These are phyloP conservation scores for Diaporthe sp. DNA, from an alignment of 2,329 filamentous ascomycete species.

Conservation along the genomic window DNA sequence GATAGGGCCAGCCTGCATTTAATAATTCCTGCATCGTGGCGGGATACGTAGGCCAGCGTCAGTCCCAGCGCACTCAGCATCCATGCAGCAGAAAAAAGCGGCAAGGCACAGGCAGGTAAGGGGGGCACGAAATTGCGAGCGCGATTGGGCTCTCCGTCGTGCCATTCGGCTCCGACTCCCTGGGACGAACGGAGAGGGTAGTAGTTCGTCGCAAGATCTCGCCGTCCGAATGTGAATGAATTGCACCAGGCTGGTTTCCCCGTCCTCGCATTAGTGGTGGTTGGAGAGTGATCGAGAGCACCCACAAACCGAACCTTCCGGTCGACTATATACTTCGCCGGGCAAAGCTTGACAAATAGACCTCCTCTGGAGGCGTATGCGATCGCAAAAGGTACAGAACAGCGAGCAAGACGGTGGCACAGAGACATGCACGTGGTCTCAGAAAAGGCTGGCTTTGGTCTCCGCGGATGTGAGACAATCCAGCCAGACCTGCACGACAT, in stretches of 20 bases:
- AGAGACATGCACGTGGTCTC: conserved; percentile 7
- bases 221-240: background rate
- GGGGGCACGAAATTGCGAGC: conserved; percentile 19
- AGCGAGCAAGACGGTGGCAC: background rate
- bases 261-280: background rate
- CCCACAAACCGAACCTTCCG: conserved; percentile 13
- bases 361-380: background rate
- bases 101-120: conserved; percentile 6
- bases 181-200: conserved; percentile 6
- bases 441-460: background rate
- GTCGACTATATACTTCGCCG: conserved; percentile 1
- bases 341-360: conserved; percentile 13
- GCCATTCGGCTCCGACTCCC: conserved; percentile 17
- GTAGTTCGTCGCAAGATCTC: conserved; percentile 9
- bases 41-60: background rate
- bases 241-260: background rate
- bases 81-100: background rate
- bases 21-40: background rate
- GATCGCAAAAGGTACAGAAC: background rate
- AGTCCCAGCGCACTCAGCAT: background rate
- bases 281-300: conserved; percentile 7
- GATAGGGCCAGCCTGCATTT: background rate
- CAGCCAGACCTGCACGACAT: background rate
- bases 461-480: background rate
- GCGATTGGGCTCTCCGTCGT: conserved; percentile 5